Base-by-base conservation (phyloP, 768 basidiomycete species). In the Cantharellus anzutake region DNA sequence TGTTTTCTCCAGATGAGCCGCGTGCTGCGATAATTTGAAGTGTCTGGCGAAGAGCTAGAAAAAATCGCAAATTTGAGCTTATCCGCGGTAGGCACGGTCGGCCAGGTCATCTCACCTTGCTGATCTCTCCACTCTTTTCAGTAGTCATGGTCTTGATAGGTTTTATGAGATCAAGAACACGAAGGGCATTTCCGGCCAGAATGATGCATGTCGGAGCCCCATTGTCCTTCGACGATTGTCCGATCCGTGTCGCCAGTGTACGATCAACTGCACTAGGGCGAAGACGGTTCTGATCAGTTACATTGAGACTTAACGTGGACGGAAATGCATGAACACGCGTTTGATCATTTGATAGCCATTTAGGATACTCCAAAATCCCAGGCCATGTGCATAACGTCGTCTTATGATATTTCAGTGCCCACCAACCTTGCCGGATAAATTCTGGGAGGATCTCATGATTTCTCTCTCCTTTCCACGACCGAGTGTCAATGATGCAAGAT, bases 121-220 rank as follows among this genome's bases (percentile, higher is more conserved):
- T 92, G 40, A 96, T 83, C 64, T 94, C 89, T 5, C 87, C 90
- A 59, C 87, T 83, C 67, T 89, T 92, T 34, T 86, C 83, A 41
- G 85, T 84, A 59, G 71, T 78, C 70, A 78, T 80, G 70, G 82
- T 77, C 69, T 78, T 83, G 59, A 91, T 74, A 58, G 80, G 73
- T 61, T 89, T 75, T 42, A 86, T 84, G 20, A 91, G 79, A 70
- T 97, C 90, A 57, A 82, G 83, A n/a, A 91, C 92, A 57, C 94
- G 79, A 41, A 97, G 75, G 3, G 94, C 94, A n/a, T 92, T 88
- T 37, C 83, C 81, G 14, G 89, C 78, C 51, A 98, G 69, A 66
- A 90, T 86, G 7, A 99, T 71, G 50, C 96, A 73, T 2, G 89
- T 88, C 2, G 94, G 94, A 42, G 89, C 78, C n/a, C 90, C 91